These are phyloP conservation scores for Aurantiochytrium sp. DNA, from an alignment of 108 stramenopile species.

Conservation along the genomic window DNA sequence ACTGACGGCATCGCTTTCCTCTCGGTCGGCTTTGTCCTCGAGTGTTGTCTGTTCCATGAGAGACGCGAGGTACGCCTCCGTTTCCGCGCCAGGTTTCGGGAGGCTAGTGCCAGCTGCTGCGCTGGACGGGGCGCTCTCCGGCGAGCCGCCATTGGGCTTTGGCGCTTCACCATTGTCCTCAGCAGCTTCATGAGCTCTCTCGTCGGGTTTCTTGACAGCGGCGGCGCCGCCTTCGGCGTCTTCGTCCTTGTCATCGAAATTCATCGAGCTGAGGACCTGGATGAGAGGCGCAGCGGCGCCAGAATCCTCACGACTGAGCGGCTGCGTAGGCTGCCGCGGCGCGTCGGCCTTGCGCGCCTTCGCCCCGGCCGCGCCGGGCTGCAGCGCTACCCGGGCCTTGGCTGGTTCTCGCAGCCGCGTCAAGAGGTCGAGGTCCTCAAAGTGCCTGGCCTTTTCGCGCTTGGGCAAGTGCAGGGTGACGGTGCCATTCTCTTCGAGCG, in stretches of 20 bases:
- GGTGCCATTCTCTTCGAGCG: slow-evolving; percentile 26
- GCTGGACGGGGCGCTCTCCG: too few relatives aligned
- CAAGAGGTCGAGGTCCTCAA: slow-evolving; percentile 26
- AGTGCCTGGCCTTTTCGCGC: neutral
- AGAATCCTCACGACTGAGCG: neutral
- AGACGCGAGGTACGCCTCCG: neutral
- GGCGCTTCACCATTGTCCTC: too few relatives aligned
- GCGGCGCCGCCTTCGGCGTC: neutral
- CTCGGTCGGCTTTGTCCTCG: neutral
- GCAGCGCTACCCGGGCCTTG: neutral
- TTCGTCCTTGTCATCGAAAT: neutral
- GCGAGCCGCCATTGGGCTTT: too few relatives aligned
- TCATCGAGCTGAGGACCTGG: neutral
- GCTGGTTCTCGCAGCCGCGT: slow-evolving; percentile 10
- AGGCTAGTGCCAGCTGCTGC: too few relatives aligned
- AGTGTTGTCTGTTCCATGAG: neutral
- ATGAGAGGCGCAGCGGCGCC: neutral
- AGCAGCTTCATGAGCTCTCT: too few relatives aligned
- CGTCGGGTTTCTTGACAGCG: too few relatives aligned
- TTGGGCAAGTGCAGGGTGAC: slow-evolving; percentile 21
- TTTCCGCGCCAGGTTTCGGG: too few relatives aligned
- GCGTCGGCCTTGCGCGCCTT: neutral
- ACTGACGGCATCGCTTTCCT: neutral
- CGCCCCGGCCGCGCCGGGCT: neutral
- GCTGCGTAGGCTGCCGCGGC: neutral